These are phyloP conservation scores for Triadica sebifera DNA, from an alignment of 345 rosid genomes.

Conservation along the genomic window DNA sequence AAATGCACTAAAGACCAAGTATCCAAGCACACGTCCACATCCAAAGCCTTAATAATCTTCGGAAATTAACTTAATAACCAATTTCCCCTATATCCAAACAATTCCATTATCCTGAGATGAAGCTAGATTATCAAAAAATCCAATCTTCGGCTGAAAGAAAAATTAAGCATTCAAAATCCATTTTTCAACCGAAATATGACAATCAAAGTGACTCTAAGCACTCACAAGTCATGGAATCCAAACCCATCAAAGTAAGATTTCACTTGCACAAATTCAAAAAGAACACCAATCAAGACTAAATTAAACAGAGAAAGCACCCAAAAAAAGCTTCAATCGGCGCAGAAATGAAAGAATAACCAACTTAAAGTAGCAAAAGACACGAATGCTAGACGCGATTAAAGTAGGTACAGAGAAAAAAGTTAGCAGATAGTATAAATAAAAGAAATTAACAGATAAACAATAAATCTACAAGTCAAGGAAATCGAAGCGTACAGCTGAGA, in stretches of 20 bases:
- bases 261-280: background rate
- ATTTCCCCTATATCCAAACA: constrained; percentile 8
- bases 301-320: background rate
- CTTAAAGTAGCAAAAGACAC: constrained; percentile 1
- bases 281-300: background rate
- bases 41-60: background rate
- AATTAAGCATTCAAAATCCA: constrained; percentile 12
- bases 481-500: constrained; percentile 26
- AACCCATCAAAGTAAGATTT: constrained; percentile 11
- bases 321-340: background rate
- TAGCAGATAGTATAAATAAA: background rate
- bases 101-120: constrained; percentile 7
- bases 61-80: constrained; percentile 5
- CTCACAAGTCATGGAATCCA: constrained; percentile 13
- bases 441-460: background rate
- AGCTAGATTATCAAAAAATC: background rate
- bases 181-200: background rate
- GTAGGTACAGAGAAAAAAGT: constrained; percentile 1
- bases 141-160: background rate
- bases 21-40: background rate
- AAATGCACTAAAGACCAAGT: background rate
- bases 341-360: constrained; percentile 8
- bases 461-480: constrained; percentile 3
- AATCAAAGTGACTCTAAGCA: background rate
- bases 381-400: constrained; percentile 10